Base-by-base conservation (phyloP, 495 filamentous ascomycete genomes). In the Xylaria scruposa region DNA sequence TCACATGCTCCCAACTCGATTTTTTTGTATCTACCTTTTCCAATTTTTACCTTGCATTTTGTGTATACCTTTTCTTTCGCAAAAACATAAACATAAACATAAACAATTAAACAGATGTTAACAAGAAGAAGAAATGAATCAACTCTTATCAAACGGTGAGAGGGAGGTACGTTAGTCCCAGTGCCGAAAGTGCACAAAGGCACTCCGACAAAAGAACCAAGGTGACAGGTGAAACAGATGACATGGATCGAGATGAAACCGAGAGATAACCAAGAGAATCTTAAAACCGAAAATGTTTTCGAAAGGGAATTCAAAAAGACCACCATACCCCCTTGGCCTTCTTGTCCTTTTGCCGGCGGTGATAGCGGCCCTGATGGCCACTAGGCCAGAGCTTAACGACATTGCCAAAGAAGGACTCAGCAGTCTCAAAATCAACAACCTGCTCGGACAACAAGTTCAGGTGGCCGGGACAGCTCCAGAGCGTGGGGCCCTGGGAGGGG, bases 321-420 rank as follows among this genome's bases (percentile, higher is more conserved):
- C 63, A 67, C 63, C 46, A 67, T 1, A 51, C 12, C 3, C 19
- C 31, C 8, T n/a, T 47, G 21, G 4, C 21, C 2, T 6, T 1
- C 63, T 67, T 67, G 24, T 67, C 63, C 44, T 12, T 29, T n/a
- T 67, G 53, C 4, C 63, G 29, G 2, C 63, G 63, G 2, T 38
- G 2, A 17, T 40, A 67, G 29, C 63, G 63, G 10, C 15, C 46
- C 26, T n/a, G 46, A 10, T 67, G 63, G 10, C 24, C 63, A 19
- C 6, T 2, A 0, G 63, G 44, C 63, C 63, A 67, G 8, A 19
- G 19, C 4, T 0, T 4, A 3, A 67, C 42, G 1, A 46, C 44
- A 0, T 31, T n/a, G 9, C 40, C 63, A 19, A 67, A 67, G 8
- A 38, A n/a, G 0, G 8, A 17, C 46, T 53, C 46, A 13, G 63